phyloP scores from a whole-genome alignment of 768 basidiomycete genomes.

The Termitomyces eurrhizus region DNA sequence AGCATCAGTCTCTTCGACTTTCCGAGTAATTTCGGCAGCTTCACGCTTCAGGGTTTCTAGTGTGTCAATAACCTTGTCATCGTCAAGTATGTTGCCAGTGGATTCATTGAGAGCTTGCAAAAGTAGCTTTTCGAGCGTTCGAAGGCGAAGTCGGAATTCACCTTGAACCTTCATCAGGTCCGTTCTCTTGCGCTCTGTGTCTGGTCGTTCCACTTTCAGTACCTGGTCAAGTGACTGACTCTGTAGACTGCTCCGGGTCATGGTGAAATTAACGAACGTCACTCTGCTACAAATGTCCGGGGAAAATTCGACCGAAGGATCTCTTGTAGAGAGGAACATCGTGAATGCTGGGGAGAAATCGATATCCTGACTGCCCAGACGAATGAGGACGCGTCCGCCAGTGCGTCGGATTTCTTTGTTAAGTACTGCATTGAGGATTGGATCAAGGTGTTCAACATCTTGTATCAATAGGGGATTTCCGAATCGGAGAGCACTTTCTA shows the following conservation, averaged over 20 bases:
- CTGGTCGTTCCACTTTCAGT: conserved; percentile 93
- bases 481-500: conserved; percentile 98
- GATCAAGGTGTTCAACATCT: conserved; percentile 96
- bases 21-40: conserved; percentile 92
- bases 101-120: conserved; percentile 96
- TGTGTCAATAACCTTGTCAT: conserved; percentile 97
- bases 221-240: conserved; percentile 98
- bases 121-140: conserved; percentile 89
- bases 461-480: conserved; percentile 97
- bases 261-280: conserved; percentile 95
- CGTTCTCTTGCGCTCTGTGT: conserved; percentile 91
- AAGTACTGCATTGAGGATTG: conserved; percentile 94
- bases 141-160: conserved; percentile 90
- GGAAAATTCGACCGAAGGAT: conserved; percentile 96
- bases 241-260: conserved; percentile 98
- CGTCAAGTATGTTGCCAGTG: conserved; percentile 93
- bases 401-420: conserved; percentile 96
- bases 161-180: conserved; percentile 98
- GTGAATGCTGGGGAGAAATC: conserved; percentile 99
- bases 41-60: conserved; percentile 94
- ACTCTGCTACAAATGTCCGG: conserved; percentile 98
- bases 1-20: conserved; percentile 94
- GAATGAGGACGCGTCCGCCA: conserved; percentile 95
- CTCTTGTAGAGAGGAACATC: conserved; percentile 97
- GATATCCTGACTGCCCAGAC: conserved; percentile 96